These are phyloP conservation scores for Malus hybrid DNA, from an alignment of 331 rosid genomes.

Conservation along the genomic window DNA sequence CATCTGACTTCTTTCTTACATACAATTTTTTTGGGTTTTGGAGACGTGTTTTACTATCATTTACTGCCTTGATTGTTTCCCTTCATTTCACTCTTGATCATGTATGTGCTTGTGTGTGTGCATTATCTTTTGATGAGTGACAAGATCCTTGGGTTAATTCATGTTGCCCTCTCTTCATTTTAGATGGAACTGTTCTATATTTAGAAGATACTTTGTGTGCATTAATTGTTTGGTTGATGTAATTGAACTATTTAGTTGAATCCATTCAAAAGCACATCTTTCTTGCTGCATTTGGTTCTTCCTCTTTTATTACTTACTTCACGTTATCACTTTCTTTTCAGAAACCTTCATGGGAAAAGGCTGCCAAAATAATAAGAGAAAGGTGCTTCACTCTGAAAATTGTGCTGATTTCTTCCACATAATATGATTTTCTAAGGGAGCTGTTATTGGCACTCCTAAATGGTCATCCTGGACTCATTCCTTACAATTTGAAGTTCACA, in stretches of 20 bases:
- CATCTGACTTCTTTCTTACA: background rate
- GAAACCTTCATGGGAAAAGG: constrained; percentile 96
- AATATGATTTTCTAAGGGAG: background rate
- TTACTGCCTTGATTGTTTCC: background rate
- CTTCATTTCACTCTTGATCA: background rate
- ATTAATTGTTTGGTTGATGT: background rate
- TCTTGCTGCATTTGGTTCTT: background rate
- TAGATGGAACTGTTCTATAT: background rate
- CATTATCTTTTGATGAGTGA: background rate
- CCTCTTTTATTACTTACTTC: constrained; percentile 4
- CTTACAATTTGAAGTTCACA: background rate
- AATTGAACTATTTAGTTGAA: background rate
- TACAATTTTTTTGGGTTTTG: background rate
- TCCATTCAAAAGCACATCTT: background rate
- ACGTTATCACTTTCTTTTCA: constrained; percentile 24
- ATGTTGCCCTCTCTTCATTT: background rate
- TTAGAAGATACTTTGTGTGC: background rate
- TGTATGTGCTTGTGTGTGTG: background rate
- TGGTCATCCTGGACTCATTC: background rate
- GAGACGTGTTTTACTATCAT: background rate
- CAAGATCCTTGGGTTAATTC: background rate
- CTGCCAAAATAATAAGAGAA: constrained; percentile 67
- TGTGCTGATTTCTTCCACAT: background rate
- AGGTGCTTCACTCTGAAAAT: constrained; percentile 36
- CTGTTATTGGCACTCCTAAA: background rate